These are phyloP conservation scores for Asterophora parasitica DNA, from an alignment of 768 basidiomycete genomes.

Conservation along the genomic window DNA sequence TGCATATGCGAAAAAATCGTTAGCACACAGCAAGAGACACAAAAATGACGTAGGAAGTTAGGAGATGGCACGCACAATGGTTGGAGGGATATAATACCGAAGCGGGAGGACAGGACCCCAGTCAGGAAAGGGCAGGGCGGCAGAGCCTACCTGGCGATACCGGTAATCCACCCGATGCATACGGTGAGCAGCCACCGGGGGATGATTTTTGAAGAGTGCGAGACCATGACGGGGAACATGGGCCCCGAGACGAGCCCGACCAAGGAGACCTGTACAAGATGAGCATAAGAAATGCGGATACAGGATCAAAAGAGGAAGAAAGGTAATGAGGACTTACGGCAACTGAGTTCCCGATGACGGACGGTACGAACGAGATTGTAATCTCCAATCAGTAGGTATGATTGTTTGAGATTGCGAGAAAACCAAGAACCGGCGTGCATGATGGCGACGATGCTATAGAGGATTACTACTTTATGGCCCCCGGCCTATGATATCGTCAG, in stretches of 20 bases:
- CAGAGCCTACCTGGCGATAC: slow-evolving; percentile 26
- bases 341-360: slow-evolving; percentile 58
- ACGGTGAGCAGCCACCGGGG: slow-evolving; percentile 30
- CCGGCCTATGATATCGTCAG: slow-evolving; percentile 23
- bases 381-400: slow-evolving; percentile 36
- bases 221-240: slow-evolving; percentile 43
- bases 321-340: slow-evolving; percentile 44
- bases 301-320: too few relatives aligned
- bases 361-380: slow-evolving; percentile 64
- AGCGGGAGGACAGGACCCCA: slow-evolving; percentile 13
- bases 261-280: slow-evolving; percentile 35
- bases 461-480: slow-evolving; percentile 26
- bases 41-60: neutral
- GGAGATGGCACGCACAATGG: slow-evolving; percentile 12
- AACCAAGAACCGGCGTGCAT: neutral
- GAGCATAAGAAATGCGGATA: slow-evolving; percentile 17
- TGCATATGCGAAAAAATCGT: neutral
- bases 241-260: slow-evolving; percentile 51
- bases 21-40: neutral
- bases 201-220: slow-evolving; percentile 29
- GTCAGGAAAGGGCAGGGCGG: slow-evolving; percentile 19
- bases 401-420: neutral
- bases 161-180: slow-evolving; percentile 41
- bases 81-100: slow-evolving; percentile 12
- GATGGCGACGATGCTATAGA: slow-evolving; percentile 20